phyloP scores from a whole-genome alignment of 2,329 filamentous ascomycete genomes.

The Colletotrichum limetticola region DNA sequence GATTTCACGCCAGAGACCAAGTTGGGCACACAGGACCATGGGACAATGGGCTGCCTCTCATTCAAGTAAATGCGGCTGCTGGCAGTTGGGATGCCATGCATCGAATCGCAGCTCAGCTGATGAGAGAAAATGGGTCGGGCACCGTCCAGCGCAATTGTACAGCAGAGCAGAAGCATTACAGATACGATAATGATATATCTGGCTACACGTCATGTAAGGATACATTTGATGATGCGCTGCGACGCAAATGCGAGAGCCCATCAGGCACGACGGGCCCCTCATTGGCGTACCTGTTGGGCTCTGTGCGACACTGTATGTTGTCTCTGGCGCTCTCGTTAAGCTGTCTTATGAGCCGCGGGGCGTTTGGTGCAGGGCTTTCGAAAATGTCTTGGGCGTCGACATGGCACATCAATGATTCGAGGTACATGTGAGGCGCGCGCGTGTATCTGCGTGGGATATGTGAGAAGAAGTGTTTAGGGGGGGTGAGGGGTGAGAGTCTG shows the following conservation, averaged over 20 bases:
- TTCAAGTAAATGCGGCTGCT: background rate
- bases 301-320: background rate
- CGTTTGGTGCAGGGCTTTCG: background rate
- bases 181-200: background rate
- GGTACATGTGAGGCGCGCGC: background rate
- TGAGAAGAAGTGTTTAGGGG: background rate
- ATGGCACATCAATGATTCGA: constrained; percentile 1
- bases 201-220: background rate
- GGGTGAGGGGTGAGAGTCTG: background rate
- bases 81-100: constrained; percentile 2
- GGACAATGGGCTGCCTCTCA: background rate
- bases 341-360: background rate
- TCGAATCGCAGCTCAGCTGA: constrained; percentile 11
- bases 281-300: constrained; percentile 27
- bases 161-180: background rate
- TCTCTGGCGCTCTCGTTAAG: too few species aligned
- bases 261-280: constrained; percentile 21
- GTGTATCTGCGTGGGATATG: background rate
- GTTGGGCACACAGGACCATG: background rate
- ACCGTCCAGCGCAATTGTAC: background rate
- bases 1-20: background rate
- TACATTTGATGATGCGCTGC: background rate
- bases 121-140: background rate
- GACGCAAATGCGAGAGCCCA: background rate
- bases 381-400: background rate